Percentiles rank a stretch among this genome's conserved stretches.
These are phyloP conservation scores for Lindgomyces ingoldianus DNA, from an alignment of 495 filamentous ascomycete species.

Conservation along the genomic window DNA sequence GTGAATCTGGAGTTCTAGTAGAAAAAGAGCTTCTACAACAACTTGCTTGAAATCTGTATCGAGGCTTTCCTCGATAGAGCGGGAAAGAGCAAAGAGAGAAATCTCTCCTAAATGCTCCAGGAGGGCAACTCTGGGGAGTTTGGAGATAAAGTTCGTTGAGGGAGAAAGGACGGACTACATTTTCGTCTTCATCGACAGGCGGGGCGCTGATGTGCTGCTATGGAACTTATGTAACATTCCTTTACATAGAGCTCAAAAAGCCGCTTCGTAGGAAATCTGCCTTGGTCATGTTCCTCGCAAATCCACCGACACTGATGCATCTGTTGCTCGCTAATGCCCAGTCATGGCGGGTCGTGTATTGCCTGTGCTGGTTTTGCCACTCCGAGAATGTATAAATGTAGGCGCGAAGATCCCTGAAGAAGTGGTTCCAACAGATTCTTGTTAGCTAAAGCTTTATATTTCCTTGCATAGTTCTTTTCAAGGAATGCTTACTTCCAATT, in stretches of 20 bases:
- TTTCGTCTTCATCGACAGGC: background rate
- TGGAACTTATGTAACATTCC: background rate
- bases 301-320: background rate
- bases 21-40: background rate
- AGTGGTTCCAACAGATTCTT: background rate
- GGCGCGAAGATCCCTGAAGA: background rate
- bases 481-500: background rate
- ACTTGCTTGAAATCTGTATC: background rate
- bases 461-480: background rate
- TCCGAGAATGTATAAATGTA: slow-evolving; percentile 1
- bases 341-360: slow-evolving; percentile 1
- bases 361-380: background rate
- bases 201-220: no score
- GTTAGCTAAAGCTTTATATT: background rate
- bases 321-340: background rate
- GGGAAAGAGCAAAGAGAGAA: background rate
- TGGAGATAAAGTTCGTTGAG: background rate
- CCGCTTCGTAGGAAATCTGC: background rate
- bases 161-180: background rate
- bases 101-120: background rate
- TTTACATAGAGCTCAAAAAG: background rate
- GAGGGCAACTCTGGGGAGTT: background rate
- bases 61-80: background rate
- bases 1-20: no score
- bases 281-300: background rate